Conservation (phyloP, 73 alveolate species). For the Effrenium voratum region DNA sequence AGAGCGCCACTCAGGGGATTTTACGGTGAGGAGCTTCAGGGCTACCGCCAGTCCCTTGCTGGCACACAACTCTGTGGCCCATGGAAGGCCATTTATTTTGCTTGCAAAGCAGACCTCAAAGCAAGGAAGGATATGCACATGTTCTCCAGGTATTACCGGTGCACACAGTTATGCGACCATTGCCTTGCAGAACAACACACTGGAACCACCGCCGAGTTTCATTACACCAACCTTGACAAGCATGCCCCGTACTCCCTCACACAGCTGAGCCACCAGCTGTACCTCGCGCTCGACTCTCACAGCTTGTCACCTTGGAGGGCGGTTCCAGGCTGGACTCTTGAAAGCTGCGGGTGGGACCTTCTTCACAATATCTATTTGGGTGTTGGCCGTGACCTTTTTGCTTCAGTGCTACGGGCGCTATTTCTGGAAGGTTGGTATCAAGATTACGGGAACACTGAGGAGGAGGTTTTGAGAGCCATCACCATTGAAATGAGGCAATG, state of each 20-base stretch:
- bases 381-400: not conserved
- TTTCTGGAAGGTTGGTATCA: not conserved
- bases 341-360: not conserved
- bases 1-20: not conserved
- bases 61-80: not conserved
- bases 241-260: not conserved
- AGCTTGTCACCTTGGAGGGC: not conserved
- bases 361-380: not conserved
- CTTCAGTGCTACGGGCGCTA: not conserved
- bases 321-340: not conserved
- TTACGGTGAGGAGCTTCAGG: not conserved
- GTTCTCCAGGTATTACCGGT: not conserved
- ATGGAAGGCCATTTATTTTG: not conserved
- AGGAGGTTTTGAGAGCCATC: not conserved
- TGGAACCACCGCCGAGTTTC: not conserved
- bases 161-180: not conserved
- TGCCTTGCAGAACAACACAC: not conserved
- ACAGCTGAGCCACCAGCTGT: not conserved
- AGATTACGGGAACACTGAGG: not conserved
- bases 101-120: not conserved
- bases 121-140: not conserved
- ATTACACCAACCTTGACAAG: not conserved
- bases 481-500: not conserved
- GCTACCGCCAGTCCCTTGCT: not conserved
- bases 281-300: not conserved